Evolutionary conservation across 2,329 filamentous ascomycete species (phyloP).

Genomic region (Cercospora sesami): DNA sequence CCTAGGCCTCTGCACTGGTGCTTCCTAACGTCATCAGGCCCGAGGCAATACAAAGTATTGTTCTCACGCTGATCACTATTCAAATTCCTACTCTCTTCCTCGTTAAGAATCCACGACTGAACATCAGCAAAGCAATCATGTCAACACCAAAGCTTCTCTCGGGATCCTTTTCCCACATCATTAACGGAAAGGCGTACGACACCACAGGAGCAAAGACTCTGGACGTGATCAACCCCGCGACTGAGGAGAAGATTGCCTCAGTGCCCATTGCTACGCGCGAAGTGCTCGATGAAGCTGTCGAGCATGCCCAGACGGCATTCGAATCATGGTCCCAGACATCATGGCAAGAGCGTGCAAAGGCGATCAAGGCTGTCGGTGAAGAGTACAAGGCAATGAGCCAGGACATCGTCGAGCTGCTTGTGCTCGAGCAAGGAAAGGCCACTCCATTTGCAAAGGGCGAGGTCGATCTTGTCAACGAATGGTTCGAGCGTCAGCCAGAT

Average conservation of each 20-base stretch:
- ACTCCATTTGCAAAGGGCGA: slow-evolving; percentile 23
- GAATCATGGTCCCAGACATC: slow-evolving; percentile 38
- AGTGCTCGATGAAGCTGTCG: slow-evolving; percentile 43
- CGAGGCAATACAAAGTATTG: neutral
- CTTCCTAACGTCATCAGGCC: neutral
- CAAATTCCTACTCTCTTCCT: neutral
- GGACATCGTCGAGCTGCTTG: slow-evolving; percentile 23
- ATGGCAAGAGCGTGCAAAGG: slow-evolving; percentile 37
- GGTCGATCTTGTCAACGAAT: slow-evolving; percentile 25
- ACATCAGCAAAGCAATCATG: slow-evolving; percentile 8
- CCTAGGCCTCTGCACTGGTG: neutral
- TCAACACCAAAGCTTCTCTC: slow-evolving; percentile 23
- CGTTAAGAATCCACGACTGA: neutral
- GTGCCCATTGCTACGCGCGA: slow-evolving; percentile 42
- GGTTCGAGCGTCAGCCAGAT: slow-evolving; percentile 24
- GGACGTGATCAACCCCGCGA: slow-evolving; percentile 40
- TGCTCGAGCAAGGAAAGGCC: slow-evolving; percentile 28
- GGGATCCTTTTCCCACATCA: slow-evolving; percentile 38
- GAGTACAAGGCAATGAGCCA: slow-evolving; percentile 22
- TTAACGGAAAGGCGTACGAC: slow-evolving; percentile 40
- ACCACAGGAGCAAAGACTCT: slow-evolving; percentile 33
- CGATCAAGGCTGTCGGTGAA: slow-evolving; percentile 22
- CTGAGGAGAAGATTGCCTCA: slow-evolving; percentile 38
- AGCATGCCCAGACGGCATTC: slow-evolving; percentile 40
- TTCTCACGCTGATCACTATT: neutral